A percentile compares a stretch with the other conserved stretches of the same genome.
These are phyloP conservation scores for Myriangium duriaei DNA, from an alignment of 2,329 filamentous ascomycete species.

Conservation along the genomic window DNA sequence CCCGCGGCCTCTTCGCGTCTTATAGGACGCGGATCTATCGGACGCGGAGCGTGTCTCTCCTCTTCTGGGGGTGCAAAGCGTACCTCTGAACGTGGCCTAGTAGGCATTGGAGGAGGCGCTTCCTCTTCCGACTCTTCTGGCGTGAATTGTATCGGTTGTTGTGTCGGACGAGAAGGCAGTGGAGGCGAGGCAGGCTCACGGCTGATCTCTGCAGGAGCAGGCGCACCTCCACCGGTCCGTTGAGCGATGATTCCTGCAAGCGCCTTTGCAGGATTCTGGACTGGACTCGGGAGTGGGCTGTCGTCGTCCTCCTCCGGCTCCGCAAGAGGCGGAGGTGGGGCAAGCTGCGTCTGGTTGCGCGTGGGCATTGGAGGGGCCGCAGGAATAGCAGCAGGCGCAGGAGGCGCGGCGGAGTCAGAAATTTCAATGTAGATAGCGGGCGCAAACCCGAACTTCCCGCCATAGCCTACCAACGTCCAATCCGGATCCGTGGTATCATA, in stretches of 20 bases:
- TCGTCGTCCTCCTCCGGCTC: slow-evolving; percentile 23
- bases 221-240: slow-evolving; percentile 28
- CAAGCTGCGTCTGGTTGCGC: slow-evolving; percentile 24
- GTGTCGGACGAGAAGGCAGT: slow-evolving; percentile 41
- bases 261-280: slow-evolving; percentile 44
- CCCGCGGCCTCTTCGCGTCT: slow-evolving; percentile 28
- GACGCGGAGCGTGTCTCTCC: slow-evolving; percentile 15
- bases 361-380: slow-evolving; percentile 27
- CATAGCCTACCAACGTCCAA: slow-evolving; percentile 83
- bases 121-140: slow-evolving; percentile 59
- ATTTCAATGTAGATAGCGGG: slow-evolving; percentile 93
- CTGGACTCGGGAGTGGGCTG: slow-evolving; percentile 24
- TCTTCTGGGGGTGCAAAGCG: slow-evolving; percentile 35
- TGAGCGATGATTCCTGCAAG: slow-evolving; percentile 42
- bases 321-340: slow-evolving; percentile 23
- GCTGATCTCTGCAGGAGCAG: slow-evolving; percentile 18
- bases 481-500: slow-evolving; percentile 88
- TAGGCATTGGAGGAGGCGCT: slow-evolving; percentile 48
- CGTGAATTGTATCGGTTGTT: slow-evolving; percentile 35
- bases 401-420: slow-evolving; percentile 37
- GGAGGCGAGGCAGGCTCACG: slow-evolving; percentile 35
- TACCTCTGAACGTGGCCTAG: slow-evolving; percentile 46
- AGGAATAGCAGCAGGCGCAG: slow-evolving; percentile 31
- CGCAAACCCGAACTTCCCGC: slow-evolving; percentile 83
- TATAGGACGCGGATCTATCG: too few species aligned